Conservation (phyloP, 2,329 filamentous ascomycete species). For the Diplocarpon rosae region DNA sequence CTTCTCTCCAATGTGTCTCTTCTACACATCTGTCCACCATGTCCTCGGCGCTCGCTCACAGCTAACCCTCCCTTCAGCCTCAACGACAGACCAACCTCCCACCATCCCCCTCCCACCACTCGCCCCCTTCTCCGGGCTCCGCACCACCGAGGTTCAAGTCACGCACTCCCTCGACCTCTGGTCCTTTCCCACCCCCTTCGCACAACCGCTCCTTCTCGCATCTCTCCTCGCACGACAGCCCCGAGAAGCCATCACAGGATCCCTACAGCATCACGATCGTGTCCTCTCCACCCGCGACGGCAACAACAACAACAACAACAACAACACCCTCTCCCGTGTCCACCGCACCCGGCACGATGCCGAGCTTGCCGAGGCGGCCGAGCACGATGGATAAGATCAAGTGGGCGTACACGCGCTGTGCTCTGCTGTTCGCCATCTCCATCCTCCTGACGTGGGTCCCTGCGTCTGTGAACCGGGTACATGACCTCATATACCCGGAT, state of each 20-base stretch:
- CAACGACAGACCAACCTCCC: neutral
- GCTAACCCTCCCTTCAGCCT: neutral
- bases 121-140: slow-evolving; percentile 6
- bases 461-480: slow-evolving; percentile 65
- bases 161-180: slow-evolving; percentile 3
- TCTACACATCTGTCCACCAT: no score
- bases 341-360: neutral
- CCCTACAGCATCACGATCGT: slow-evolving; percentile 2
- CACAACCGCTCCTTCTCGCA: neutral
- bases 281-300: neutral
- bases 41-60: neutral
- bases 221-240: neutral
- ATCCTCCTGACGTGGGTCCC: slow-evolving; percentile 66
- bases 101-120: neutral
- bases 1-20: no score
- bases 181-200: neutral
- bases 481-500: slow-evolving; percentile 48
- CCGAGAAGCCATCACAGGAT: neutral
- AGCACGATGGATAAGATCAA: slow-evolving; percentile 44
- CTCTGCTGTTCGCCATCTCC: slow-evolving; percentile 59
- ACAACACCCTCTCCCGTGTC: neutral
- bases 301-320: no score
- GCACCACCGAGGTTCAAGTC: slow-evolving; percentile 20
- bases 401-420: slow-evolving; percentile 58
- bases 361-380: neutral